Evolutionary conservation across 2,329 filamentous ascomycete species (phyloP).

Genomic region (Exophiala sp.): DNA sequence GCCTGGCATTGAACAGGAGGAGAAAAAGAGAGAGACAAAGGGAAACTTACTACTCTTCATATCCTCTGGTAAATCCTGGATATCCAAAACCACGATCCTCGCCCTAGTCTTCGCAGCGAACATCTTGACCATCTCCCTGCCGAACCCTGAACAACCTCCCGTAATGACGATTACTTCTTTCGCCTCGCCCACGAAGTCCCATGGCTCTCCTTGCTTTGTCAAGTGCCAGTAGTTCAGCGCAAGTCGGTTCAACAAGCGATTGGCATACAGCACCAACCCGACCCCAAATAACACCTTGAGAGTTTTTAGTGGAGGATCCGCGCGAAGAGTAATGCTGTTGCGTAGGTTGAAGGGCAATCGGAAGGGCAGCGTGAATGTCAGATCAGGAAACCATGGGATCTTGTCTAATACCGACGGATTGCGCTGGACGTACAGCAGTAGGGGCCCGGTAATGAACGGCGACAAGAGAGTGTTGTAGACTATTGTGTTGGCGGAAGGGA

Average conservation of each 20-base stretch:
- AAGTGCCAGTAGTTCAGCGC: slow-evolving; percentile 44
- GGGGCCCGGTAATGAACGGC: slow-evolving; percentile 17
- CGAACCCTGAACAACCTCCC: slow-evolving; percentile 71
- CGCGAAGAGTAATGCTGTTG: slow-evolving; percentile 5
- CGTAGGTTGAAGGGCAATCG: slow-evolving; percentile 7
- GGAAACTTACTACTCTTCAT: slow-evolving; percentile 21
- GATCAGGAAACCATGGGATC: slow-evolving; percentile 11
- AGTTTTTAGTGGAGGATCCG: slow-evolving; percentile 13
- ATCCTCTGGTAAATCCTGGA: slow-evolving; percentile 39
- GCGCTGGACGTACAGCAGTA: slow-evolving; percentile 14
- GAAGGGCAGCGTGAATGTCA: slow-evolving; percentile 9
- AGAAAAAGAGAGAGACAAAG: not conserved
- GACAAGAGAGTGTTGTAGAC: slow-evolving; percentile 10
- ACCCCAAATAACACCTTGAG: slow-evolving; percentile 51
- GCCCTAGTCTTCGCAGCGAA: slow-evolving; percentile 60
- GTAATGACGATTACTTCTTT: slow-evolving; percentile 40
- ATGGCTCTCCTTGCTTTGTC: slow-evolving; percentile 28
- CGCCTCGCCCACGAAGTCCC: slow-evolving; percentile 49
- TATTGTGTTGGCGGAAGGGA: slow-evolving; percentile 4
- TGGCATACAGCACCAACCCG: slow-evolving; percentile 50
- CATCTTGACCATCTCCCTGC: slow-evolving; percentile 60
- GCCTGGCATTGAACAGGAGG: not conserved
- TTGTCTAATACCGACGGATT: slow-evolving; percentile 9
- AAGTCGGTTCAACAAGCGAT: slow-evolving; percentile 51
- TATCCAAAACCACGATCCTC: slow-evolving; percentile 69